Evolutionary conservation across 1,139 yeast genomes (phyloP).

Genomic region (Hyphopichia pseudoburtonii): DNA sequence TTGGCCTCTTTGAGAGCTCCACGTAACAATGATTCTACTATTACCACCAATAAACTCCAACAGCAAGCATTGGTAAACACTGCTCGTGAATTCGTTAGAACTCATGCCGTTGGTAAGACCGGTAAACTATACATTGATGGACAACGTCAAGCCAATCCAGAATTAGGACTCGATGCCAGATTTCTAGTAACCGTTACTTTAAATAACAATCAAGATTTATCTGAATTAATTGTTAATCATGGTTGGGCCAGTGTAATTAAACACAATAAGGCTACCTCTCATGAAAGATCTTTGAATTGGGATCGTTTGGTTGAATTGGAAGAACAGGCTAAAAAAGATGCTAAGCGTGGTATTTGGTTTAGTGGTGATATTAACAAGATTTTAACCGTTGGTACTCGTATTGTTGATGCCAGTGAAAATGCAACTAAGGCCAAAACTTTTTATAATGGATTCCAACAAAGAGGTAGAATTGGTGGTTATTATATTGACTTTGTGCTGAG

Average conservation of each 20-base stretch:
- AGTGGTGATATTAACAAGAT: slow-evolving; percentile 49
- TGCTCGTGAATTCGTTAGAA: slow-evolving; percentile 74
- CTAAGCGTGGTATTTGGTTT: slow-evolving; percentile 60
- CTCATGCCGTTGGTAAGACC: slow-evolving; percentile 66
- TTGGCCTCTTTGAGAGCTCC: slow-evolving; percentile 76
- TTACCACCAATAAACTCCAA: slow-evolving; percentile 38
- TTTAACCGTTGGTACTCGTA: slow-evolving; percentile 52
- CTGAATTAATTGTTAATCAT: slow-evolving; percentile 57
- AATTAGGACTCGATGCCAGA: slow-evolving; percentile 62
- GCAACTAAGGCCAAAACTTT: slow-evolving; percentile 72
- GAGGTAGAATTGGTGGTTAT: slow-evolving; percentile 54
- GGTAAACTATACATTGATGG: slow-evolving; percentile 65
- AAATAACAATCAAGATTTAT: slow-evolving; percentile 55
- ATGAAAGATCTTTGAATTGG: slow-evolving; percentile 75
- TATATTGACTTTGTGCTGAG: slow-evolving; percentile 69
- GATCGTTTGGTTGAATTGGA: slow-evolving; percentile 75
- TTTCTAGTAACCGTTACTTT: slow-evolving; percentile 59
- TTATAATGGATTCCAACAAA: slow-evolving; percentile 66
- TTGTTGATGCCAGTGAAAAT: slow-evolving; percentile 80
- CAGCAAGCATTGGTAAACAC: slow-evolving; percentile 55
- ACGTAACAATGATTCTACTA: slow-evolving; percentile 56
- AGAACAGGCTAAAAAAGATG: slow-evolving; percentile 51
- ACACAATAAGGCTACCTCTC: slow-evolving; percentile 69
- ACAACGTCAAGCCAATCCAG: slow-evolving; percentile 56
- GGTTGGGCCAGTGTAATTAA: slow-evolving; percentile 81